Percentiles rank a stretch among this genome's conserved stretches.
Conservation (phyloP, 495 filamentous ascomycete species). For the Pyronema domesticum region DNA sequence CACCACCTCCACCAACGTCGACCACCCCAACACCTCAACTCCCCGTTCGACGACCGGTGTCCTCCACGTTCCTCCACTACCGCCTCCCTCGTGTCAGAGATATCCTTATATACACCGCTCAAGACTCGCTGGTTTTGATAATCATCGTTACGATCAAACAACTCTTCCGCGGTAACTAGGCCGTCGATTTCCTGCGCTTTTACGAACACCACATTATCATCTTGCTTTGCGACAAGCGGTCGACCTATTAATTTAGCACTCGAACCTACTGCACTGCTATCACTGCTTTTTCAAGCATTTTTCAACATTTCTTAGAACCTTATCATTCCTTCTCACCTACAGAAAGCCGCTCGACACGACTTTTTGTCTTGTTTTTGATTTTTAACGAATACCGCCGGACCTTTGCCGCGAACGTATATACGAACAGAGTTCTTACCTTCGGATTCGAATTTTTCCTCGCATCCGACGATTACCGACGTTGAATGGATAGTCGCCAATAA, state of each 20-base stretch:
- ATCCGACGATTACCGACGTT: neutral
- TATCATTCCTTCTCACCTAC: slow-evolving; percentile 4
- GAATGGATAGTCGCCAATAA: slow-evolving; percentile 21
- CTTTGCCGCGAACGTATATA: neutral
- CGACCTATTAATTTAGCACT: slow-evolving; percentile 27
- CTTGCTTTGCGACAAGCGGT: slow-evolving; percentile 10
- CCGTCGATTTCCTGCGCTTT: neutral
- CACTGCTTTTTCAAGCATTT: slow-evolving; percentile 9
- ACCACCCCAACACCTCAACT: neutral
- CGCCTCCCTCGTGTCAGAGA: neutral
- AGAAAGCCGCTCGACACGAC: slow-evolving; percentile 8
- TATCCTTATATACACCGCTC: neutral
- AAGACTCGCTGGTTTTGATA: slow-evolving; percentile 8
- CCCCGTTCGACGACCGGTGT: neutral
- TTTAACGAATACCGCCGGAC: slow-evolving; percentile 1
- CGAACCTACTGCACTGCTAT: slow-evolving; percentile 13
- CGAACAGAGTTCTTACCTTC: neutral
- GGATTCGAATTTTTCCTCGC: neutral
- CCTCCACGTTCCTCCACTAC: neutral
- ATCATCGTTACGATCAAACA: slow-evolving; percentile 9
- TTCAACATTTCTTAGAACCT: slow-evolving; percentile 3
- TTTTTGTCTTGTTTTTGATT: slow-evolving; percentile 1
- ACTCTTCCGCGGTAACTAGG: neutral
- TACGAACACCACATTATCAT: neutral
- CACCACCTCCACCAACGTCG: neutral